phyloP scores from a whole-genome alignment of 177 flowering plant genomes.

The Telopea speciosissima region DNA sequence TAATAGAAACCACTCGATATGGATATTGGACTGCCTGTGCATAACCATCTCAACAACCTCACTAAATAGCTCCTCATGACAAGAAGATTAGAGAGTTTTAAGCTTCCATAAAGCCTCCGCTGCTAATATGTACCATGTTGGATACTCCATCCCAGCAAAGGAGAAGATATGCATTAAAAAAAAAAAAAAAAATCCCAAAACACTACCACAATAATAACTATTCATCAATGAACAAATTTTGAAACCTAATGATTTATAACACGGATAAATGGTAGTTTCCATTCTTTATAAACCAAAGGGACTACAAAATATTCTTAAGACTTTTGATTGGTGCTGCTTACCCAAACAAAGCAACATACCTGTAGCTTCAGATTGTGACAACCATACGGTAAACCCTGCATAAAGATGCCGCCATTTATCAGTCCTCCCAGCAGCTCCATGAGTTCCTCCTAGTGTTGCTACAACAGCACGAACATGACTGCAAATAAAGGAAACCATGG shows the following conservation, averaged over 20 bases:
- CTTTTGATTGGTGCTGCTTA: neutral
- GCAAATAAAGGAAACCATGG: constrained; percentile 13
- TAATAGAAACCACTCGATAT: too few species aligned
- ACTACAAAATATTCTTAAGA: neutral
- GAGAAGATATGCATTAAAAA: neutral
- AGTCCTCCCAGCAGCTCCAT: constrained; percentile 73
- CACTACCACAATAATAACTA: neutral
- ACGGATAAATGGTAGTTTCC: neutral
- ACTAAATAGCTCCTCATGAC: neutral
- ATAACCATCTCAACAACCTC: neutral
- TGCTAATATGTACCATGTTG: neutral
- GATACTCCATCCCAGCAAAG: neutral
- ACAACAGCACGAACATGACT: constrained; percentile 87
- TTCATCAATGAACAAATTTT: neutral
- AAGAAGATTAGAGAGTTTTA: neutral
- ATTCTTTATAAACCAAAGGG: neutral
- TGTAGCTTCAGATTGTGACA: constrained; percentile 64
- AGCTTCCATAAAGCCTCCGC: neutral
- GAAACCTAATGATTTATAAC: neutral
- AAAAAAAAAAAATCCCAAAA: neutral
- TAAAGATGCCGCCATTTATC: constrained; percentile 84
- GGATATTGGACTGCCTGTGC: neutral
- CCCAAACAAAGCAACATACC: constrained; percentile 30
- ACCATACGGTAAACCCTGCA: constrained; percentile 93
- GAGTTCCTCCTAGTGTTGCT: constrained; percentile 77